These are phyloP conservation scores for Metarhizium robertsii DNA, from an alignment of 2,329 filamentous ascomycete species.

Conservation along the genomic window DNA sequence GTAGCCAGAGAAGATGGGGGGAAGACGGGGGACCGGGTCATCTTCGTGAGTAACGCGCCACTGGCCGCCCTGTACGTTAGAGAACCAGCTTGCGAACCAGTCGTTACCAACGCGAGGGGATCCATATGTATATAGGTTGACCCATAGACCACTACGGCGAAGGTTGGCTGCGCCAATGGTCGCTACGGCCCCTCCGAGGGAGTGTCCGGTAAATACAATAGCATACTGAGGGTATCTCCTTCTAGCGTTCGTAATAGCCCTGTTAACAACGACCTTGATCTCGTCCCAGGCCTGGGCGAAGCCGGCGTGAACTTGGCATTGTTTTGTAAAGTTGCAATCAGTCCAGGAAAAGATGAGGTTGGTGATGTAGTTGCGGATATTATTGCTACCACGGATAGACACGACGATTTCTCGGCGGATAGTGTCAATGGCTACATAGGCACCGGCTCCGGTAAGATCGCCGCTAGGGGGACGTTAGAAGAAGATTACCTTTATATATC, in stretches of 20 bases:
- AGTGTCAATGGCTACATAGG: slow-evolving; percentile 43
- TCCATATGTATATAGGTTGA: slow-evolving; percentile 58
- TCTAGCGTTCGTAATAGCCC: slow-evolving; percentile 33
- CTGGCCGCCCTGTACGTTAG: slow-evolving; percentile 35
- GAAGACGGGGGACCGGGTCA: slow-evolving; percentile 61
- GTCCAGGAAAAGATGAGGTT: slow-evolving; percentile 30
- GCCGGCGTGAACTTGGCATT: slow-evolving; percentile 46
- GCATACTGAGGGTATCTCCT: slow-evolving; percentile 39
- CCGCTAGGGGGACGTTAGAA: slow-evolving; percentile 25
- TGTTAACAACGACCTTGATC: slow-evolving; percentile 30
- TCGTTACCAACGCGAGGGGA: slow-evolving; percentile 55
- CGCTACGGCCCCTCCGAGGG: slow-evolving; percentile 56
- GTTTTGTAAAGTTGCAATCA: slow-evolving; percentile 20
- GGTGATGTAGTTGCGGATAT: slow-evolving; percentile 52
- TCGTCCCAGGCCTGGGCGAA: slow-evolving; percentile 53
- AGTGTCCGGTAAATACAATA: slow-evolving; percentile 57
- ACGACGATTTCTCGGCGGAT: slow-evolving; percentile 45
- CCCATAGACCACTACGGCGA: slow-evolving; percentile 32
- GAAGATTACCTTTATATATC: slow-evolving; percentile 5
- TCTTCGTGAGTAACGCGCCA: slow-evolving; percentile 58
- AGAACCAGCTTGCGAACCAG: slow-evolving; percentile 44
- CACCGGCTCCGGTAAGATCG: slow-evolving; percentile 33
- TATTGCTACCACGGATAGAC: slow-evolving; percentile 48
- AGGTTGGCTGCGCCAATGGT: slow-evolving; percentile 50
- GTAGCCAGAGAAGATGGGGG: slow-evolving; percentile 51